phyloP scores from a whole-genome alignment of 257 asterid genomes.

The Handroanthus guayacan region DNA sequence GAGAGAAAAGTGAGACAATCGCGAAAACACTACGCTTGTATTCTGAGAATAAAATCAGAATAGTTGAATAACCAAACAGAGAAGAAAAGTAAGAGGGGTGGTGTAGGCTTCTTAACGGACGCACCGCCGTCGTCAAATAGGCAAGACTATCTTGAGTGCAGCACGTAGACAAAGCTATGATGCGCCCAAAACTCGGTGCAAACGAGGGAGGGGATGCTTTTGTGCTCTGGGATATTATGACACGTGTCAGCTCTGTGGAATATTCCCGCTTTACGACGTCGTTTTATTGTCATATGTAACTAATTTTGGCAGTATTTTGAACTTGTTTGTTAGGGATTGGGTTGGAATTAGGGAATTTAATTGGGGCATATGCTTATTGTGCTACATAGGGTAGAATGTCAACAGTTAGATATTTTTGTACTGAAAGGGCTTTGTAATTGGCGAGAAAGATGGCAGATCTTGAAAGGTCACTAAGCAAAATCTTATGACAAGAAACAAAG shows the following conservation, averaged over 20 bases:
- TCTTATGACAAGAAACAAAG: slow-evolving; percentile 3
- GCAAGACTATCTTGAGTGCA: slow-evolving; percentile 13
- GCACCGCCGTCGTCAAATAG: slow-evolving; percentile 43
- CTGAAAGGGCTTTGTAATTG: slow-evolving; percentile 31
- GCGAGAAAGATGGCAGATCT: slow-evolving; percentile 14
- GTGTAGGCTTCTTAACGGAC: slow-evolving; percentile 34
- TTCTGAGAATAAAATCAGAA: neutral
- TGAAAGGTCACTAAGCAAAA: slow-evolving; percentile 4
- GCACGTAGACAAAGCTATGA: slow-evolving; percentile 33
- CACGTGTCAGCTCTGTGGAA: slow-evolving; percentile 15
- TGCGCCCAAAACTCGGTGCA: slow-evolving; percentile 30
- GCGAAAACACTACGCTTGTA: neutral
- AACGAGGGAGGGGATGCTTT: slow-evolving; percentile 34
- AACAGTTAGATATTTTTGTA: slow-evolving; percentile 15
- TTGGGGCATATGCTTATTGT: slow-evolving; percentile 27
- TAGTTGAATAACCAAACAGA: slow-evolving; percentile 9
- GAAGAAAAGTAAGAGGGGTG: slow-evolving; percentile 1
- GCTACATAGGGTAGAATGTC: slow-evolving; percentile 4
- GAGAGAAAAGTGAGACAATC: neutral
- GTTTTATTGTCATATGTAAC: no score
- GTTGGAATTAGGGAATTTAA: no score
- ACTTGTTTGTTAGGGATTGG: no score
- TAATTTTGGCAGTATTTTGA: no score
- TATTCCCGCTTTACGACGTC: neutral
- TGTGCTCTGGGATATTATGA: slow-evolving; percentile 31